Evolutionary conservation across 108 stramenopile genomes (phyloP).

Genomic region (Parmales sp.): DNA sequence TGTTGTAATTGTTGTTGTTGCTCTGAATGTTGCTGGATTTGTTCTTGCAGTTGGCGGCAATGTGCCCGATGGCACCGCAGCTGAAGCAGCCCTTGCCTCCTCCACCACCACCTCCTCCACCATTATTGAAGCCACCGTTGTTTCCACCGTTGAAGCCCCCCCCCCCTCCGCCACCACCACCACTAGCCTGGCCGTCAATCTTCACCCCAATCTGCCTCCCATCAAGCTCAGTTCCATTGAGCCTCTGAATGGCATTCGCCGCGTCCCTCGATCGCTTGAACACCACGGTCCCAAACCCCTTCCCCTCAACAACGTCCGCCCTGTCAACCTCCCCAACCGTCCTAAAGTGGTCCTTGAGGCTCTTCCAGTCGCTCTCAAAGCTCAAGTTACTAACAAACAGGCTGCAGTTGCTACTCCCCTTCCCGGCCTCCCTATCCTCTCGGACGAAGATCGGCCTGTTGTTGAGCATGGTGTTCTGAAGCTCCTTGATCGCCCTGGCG

Average conservation of each 20-base stretch:
- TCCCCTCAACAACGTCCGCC: slow-evolving; percentile 60
- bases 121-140: too few species aligned
- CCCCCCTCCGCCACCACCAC: not conserved
- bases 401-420: not conserved
- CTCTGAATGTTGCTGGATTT: too few species aligned
- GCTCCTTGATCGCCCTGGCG: slow-evolving; percentile 64
- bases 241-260: slow-evolving; percentile 49
- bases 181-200: slow-evolving; percentile 44
- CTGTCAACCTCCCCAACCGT: slow-evolving; percentile 59
- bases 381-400: slow-evolving; percentile 77
- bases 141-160: not conserved
- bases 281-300: slow-evolving; percentile 77
- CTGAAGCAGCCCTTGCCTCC: too few species aligned
- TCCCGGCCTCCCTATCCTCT: slow-evolving; percentile 59
- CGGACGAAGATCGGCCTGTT: slow-evolving; percentile 73
- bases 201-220: slow-evolving; percentile 61
- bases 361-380: slow-evolving; percentile 60
- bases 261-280: slow-evolving; percentile 71
- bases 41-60: too few species aligned
- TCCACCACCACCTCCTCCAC: too few species aligned
- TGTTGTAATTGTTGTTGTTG: too few species aligned
- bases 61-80: too few species aligned
- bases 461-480: slow-evolving; percentile 64
- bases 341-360: slow-evolving; percentile 78
- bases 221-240: slow-evolving; percentile 67